phyloP scores from a whole-genome alignment of 306 rosid species.

The Citrullus amarus region DNA sequence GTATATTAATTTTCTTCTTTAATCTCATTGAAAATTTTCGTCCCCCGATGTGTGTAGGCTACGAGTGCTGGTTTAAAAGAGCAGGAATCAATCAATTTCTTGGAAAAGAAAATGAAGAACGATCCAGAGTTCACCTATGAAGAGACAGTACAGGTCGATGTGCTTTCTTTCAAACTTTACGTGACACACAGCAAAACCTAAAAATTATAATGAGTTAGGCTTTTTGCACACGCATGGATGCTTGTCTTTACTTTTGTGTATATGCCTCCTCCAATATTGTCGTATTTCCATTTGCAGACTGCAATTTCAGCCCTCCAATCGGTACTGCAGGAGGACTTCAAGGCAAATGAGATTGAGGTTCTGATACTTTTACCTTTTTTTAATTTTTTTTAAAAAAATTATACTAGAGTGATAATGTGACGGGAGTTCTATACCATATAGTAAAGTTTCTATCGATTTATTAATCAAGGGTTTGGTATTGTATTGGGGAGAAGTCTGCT shows the following conservation, averaged over 20 bases:
- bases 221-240: not conserved
- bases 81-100: constrained; percentile 96
- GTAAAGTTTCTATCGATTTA: not conserved
- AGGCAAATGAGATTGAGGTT: constrained; percentile 98
- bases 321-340: constrained; percentile 97
- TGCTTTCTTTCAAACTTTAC: not conserved
- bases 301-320: constrained; percentile 95
- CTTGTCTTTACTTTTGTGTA: not conserved
- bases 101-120: constrained; percentile 99
- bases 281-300: constrained; percentile 35
- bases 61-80: constrained; percentile 96
- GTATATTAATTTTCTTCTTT: not conserved
- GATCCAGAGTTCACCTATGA: constrained; percentile 86
- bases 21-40: not conserved
- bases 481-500: not conserved
- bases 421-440: not conserved
- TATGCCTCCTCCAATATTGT: not conserved
- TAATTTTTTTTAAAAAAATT: not conserved
- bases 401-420: not conserved
- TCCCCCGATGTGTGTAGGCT: constrained; percentile 36
- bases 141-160: constrained; percentile 87
- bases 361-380: not conserved
- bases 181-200: not conserved
- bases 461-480: not conserved
- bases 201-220: not conserved